Evolutionary conservation across 2,329 filamentous ascomycete species (phyloP).

Genomic region (Escovopsis weberi): DNA sequence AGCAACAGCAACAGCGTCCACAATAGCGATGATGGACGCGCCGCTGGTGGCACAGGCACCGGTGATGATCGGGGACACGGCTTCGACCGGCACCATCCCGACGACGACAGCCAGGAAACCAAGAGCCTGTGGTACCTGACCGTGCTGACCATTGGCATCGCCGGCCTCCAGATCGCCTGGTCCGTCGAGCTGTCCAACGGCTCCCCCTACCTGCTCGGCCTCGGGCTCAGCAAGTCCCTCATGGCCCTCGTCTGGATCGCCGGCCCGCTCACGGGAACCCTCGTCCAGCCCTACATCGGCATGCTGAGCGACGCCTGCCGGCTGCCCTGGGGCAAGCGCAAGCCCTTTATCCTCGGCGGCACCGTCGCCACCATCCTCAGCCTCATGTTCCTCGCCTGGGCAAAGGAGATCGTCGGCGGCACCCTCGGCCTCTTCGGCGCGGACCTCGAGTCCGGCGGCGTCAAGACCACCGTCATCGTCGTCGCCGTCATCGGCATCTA

Average conservation of each 20-base stretch:
- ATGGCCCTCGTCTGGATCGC: conserved; percentile 79
- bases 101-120: conserved; percentile 36
- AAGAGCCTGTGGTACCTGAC: conserved; percentile 80
- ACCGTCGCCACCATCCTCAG: conserved; percentile 51
- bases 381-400: conserved; percentile 59
- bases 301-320: conserved; percentile 70
- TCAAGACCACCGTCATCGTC: conserved; percentile 54
- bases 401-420: conserved; percentile 54
- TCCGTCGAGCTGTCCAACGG: conserved; percentile 89
- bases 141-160: conserved; percentile 72
- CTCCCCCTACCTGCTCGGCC: conserved; percentile 67
- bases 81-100: no score
- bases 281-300: conserved; percentile 73
- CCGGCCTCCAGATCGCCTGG: conserved; percentile 88
- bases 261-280: conserved; percentile 60
- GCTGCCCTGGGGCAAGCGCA: conserved; percentile 59
- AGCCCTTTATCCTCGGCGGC: conserved; percentile 67
- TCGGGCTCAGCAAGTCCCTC: conserved; percentile 69
- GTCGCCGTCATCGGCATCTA: conserved; percentile 80
- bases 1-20: background rate
- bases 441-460: conserved; percentile 46
- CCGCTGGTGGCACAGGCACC: background rate
- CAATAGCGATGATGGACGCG: conserved; percentile 1
- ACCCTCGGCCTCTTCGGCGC: conserved; percentile 58
- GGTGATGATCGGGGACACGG: no score